Evolutionary conservation across 495 filamentous ascomycete species (phyloP).

Genomic region (Xylaria sp.): DNA sequence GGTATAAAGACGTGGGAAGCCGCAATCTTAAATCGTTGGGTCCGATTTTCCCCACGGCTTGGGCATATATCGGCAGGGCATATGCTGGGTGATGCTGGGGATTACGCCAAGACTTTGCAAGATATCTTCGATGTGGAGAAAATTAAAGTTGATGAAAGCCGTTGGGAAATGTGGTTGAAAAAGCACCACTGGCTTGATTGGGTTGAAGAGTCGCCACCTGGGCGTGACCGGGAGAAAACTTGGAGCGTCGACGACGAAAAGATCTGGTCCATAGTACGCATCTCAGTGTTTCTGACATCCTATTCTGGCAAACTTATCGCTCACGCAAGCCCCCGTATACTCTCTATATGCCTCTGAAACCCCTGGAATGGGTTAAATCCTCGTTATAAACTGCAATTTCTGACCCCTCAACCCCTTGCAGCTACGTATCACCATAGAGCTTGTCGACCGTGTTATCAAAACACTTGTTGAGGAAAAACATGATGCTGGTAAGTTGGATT

Average conservation of each 20-base stretch:
- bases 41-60: neutral
- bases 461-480: constrained; percentile 15
- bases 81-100: neutral
- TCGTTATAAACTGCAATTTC: neutral
- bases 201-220: neutral
- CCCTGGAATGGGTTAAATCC: neutral
- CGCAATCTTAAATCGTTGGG: constrained; percentile 13
- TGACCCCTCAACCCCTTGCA: neutral
- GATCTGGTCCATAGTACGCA: constrained; percentile 8
- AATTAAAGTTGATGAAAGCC: constrained; percentile 10
- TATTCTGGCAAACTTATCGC: neutral
- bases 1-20: constrained; percentile 13
- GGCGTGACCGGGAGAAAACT: neutral
- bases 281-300: neutral
- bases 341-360: neutral
- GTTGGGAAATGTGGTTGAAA: neutral
- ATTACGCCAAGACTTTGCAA: neutral
- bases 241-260: constrained; percentile 17
- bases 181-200: constrained; percentile 17
- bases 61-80: constrained; percentile 12
- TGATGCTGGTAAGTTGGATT: constrained; percentile 6
- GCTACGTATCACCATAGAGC: constrained; percentile 11
- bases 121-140: neutral
- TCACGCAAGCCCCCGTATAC: too few species aligned
- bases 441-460: constrained; percentile 15